Conservation (phyloP, 179 eudicot genomes). For the Pouteria campechiana region DNA sequence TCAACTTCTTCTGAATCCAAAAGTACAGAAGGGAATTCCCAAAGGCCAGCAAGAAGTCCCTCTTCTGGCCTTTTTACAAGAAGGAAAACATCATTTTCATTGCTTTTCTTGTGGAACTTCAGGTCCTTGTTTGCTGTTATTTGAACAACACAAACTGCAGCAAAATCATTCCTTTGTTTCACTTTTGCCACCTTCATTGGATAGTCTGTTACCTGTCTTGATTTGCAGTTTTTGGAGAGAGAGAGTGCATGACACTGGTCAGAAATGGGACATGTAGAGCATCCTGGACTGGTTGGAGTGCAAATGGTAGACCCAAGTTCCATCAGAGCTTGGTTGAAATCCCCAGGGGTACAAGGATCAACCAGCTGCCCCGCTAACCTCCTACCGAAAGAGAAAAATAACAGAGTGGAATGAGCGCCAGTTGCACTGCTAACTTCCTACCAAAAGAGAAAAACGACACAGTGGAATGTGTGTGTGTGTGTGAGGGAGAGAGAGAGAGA, state of each 20-base stretch:
- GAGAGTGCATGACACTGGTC: constrained; percentile 60
- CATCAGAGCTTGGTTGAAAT: constrained; percentile 93
- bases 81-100: constrained; percentile 37
- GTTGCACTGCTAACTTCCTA: too few species aligned
- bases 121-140: constrained; percentile 21
- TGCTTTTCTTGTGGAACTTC: constrained; percentile 10
- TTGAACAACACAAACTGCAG: constrained; percentile 88
- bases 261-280: constrained; percentile 67
- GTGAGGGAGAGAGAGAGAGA: not conserved
- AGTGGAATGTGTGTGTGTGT: not conserved
- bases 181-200: constrained; percentile 66
- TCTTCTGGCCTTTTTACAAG: constrained; percentile 85
- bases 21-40: constrained; percentile 93
- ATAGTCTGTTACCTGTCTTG: constrained; percentile 57
- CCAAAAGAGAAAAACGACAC: too few species aligned
- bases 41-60: constrained; percentile 94
- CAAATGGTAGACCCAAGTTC: constrained; percentile 94
- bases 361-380: constrained; percentile 77
- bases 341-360: constrained; percentile 81
- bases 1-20: constrained; percentile 47
- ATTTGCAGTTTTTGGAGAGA: constrained; percentile 24
- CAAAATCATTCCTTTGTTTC: constrained; percentile 67
- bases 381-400: constrained; percentile 27
- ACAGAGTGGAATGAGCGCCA: not conserved
- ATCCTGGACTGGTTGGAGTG: constrained; percentile 50